phyloP scores from a whole-genome alignment of 352 stramenopile species.

The Pythium angustatum region DNA sequence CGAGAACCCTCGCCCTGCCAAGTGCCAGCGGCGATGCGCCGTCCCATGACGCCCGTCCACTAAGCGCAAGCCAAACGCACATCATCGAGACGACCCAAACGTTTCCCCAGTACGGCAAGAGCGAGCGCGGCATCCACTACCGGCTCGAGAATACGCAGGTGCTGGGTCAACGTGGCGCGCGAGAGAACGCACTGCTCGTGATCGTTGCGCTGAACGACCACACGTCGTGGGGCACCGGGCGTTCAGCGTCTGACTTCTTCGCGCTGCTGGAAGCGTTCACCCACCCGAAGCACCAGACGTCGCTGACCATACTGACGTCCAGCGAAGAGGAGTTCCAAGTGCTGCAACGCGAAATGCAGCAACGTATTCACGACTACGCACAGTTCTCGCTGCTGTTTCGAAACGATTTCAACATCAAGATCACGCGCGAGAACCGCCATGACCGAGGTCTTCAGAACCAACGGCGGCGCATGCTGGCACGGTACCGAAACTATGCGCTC shows the following conservation, averaged over 20 bases:
- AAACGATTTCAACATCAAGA: conserved; percentile 33
- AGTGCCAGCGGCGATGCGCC: neutral
- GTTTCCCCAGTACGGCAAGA: conserved; percentile 18
- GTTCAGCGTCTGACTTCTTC: conserved; percentile 35
- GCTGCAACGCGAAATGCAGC: conserved; percentile 22
- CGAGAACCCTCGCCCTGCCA: neutral
- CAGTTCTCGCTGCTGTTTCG: conserved; percentile 39
- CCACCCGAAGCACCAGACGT: conserved; percentile 38
- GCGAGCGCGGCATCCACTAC: conserved; percentile 15
- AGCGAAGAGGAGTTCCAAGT: conserved; percentile 31
- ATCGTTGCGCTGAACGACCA: conserved; percentile 38
- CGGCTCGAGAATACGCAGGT: neutral
- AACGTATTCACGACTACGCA: conserved; percentile 27
- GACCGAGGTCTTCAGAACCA: conserved; percentile 25
- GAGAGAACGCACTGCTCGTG: conserved; percentile 31
- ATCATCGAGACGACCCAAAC: neutral
- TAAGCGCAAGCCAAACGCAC: neutral
- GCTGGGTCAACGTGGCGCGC: neutral
- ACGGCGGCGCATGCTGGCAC: conserved; percentile 40
- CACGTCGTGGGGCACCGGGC: conserved; percentile 38
- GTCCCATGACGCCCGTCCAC: neutral
- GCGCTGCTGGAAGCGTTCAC: conserved; percentile 31
- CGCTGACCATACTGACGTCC: conserved; percentile 42
- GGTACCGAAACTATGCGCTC: conserved; percentile 51
- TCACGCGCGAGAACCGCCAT: conserved; percentile 41